These are phyloP conservation scores for Globisporangium iwayamae DNA, from an alignment of 352 stramenopile species.

Conservation along the genomic window DNA sequence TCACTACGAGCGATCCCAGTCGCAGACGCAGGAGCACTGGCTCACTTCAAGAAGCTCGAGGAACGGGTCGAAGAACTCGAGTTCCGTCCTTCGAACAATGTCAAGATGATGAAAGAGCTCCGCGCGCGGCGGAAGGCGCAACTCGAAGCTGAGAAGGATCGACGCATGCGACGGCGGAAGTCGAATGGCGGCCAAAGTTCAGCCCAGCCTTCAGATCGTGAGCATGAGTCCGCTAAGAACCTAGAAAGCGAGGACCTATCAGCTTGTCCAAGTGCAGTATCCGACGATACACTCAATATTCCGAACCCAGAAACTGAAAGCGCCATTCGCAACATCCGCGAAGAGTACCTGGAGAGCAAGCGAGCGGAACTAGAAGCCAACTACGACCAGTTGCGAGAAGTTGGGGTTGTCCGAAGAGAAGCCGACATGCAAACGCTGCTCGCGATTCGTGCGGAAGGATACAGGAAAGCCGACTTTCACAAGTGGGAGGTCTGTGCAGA, in stretches of 20 bases:
- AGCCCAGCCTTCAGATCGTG: neutral
- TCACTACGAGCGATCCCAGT: conserved; percentile 35
- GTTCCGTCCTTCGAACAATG: conserved; percentile 73
- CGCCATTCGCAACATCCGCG: conserved; percentile 16
- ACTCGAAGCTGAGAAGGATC: conserved; percentile 63
- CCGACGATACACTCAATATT: too few relatives aligned
- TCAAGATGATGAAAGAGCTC: conserved; percentile 85
- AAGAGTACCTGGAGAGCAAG: conserved; percentile 43
- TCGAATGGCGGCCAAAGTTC: conserved; percentile 27
- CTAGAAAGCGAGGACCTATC: neutral
- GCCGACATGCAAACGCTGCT: conserved; percentile 28
- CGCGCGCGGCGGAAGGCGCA: conserved; percentile 63
- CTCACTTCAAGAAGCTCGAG: conserved; percentile 42
- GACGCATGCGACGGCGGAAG: conserved; percentile 45
- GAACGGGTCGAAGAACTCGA: conserved; percentile 43
- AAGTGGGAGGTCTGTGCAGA: conserved; percentile 27
- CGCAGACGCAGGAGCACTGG: conserved; percentile 33
- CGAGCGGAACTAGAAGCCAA: conserved; percentile 42
- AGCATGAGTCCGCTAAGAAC: neutral
- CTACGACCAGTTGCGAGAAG: conserved; percentile 36
- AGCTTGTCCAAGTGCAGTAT: too few relatives aligned
- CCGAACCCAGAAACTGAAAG: neutral
- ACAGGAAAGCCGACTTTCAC: conserved; percentile 22
- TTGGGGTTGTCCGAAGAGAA: conserved; percentile 33
- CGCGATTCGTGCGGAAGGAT: conserved; percentile 24